Percentiles rank a stretch among this genome's conserved stretches.
Conservation (phyloP, 352 stramenopile genomes). For the Phytophthora quininea region DNA sequence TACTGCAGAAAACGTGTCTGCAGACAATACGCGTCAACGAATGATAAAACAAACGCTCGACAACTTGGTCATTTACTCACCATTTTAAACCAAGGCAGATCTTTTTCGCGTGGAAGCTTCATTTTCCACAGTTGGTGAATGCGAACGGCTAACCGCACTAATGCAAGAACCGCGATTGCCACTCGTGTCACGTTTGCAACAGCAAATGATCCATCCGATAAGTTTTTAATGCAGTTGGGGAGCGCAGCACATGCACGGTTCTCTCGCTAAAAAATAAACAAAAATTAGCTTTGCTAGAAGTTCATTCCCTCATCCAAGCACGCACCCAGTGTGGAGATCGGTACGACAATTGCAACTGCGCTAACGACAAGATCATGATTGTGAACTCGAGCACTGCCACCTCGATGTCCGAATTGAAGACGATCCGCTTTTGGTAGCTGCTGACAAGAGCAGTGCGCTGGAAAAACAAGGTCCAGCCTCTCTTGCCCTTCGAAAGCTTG, state of each 20-base stretch:
- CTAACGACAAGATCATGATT: conserved; percentile 49
- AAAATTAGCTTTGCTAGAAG: background rate
- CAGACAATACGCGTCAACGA: no score
- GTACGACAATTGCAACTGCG: conserved; percentile 49
- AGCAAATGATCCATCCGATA: conserved; percentile 47
- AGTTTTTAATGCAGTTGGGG: conserved; percentile 37
- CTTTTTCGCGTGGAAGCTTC: conserved; percentile 1
- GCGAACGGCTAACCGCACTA: conserved; percentile 24
- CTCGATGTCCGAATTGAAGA: conserved; percentile 45
- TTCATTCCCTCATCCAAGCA: background rate
- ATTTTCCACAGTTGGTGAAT: conserved; percentile 28
- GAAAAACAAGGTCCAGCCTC: conserved; percentile 30
- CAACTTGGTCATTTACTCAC: conserved; percentile 15
- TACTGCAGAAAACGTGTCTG: conserved; percentile 23
- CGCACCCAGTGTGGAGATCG: conserved; percentile 44
- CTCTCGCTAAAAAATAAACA: conserved; percentile 35
- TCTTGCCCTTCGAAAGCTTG: conserved; percentile 11
- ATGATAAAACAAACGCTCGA: no score
- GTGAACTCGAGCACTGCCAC: conserved; percentile 47
- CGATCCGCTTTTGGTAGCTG: conserved; percentile 50
- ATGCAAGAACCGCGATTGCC: conserved; percentile 18
- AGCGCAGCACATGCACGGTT: conserved; percentile 45
- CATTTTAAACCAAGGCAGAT: conserved; percentile 2
- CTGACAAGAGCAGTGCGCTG: conserved; percentile 29
- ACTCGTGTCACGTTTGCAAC: conserved; percentile 38